Base-by-base conservation (phyloP, 352 stramenopile genomes). In the Sclerospora graminicola region DNA sequence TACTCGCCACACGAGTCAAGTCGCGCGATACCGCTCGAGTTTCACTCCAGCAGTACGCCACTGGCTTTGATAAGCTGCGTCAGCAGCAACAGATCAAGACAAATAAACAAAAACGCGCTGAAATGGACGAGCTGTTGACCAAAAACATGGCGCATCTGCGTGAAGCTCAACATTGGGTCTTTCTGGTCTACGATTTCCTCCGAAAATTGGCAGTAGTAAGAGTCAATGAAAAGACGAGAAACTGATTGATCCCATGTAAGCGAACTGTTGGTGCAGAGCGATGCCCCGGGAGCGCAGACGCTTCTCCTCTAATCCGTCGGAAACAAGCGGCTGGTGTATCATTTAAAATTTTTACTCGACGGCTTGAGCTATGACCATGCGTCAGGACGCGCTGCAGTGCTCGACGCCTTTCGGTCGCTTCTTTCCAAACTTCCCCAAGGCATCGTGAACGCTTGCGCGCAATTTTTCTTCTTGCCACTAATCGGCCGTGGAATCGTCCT, bases 331-430 rank as follows among this genome's bases (percentile, higher is more conserved):
- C 58, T 98, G 23, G 84, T 93, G 49, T 80, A 89, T 46, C 90
- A 98, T 48, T 56, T 98, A 36, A 93, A 94, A n/a, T 96, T 98
- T 51, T 57, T 98, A 39, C 52, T 98, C 8, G 82, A 96, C 26
- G 98, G 98, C 58, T 68, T 97, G 13, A 92, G 84, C 48, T 98
- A 97, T 57, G 83, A 93, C 51, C 94, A 97, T 60, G 84, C 97
- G 51, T 95, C 92, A 41, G 95, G 95, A 7, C 82, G 94, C 33
- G 56, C 88, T 35, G 88, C 90, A 4, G 92, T 94, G 41, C 81
- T 98, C 26, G 68, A 95, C 14, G 73, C 95, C n/a, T 49, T 98
- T 11, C 65, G 58, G n/a, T 70, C 73, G 8, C 50, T 98, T 15
- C 64, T 98, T 36, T 82, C 87, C 49, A 96, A 96, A 55, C 71